Evolutionary conservation across 805 yeast species (phyloP).

Genomic region (Maudiozyma barnettii): DNA sequence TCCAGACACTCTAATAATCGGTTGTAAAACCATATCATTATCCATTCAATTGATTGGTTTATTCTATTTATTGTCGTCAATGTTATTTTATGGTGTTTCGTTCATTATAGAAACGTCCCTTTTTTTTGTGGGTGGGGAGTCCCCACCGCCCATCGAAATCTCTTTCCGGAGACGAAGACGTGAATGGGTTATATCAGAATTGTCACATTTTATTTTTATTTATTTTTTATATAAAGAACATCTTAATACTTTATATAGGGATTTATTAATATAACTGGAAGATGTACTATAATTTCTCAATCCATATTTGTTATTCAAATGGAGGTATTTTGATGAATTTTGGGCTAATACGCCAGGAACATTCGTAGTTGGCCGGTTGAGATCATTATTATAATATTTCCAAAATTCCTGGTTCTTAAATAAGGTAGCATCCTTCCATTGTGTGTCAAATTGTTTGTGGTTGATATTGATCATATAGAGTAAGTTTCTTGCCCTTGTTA

Average conservation of each 20-base stretch:
- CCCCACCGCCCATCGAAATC: too few relatives aligned
- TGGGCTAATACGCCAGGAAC: not conserved
- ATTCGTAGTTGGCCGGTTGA: conserved; percentile 4
- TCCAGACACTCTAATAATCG: too few relatives aligned
- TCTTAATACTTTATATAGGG: not conserved
- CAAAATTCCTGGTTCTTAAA: conserved; percentile 18
- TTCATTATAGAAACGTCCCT: too few relatives aligned
- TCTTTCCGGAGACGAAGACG: too few relatives aligned
- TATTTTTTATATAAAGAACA: not conserved
- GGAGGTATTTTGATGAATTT: not conserved
- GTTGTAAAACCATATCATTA: too few relatives aligned
- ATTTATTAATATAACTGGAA: not conserved
- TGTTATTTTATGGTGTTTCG: too few relatives aligned
- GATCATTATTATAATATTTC: conserved; percentile 24
- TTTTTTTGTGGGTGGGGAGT: too few relatives aligned
- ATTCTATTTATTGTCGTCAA: too few relatives aligned
- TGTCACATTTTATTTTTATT: not conserved
- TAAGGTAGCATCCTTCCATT: not conserved
- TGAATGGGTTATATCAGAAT: not conserved
- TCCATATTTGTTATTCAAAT: not conserved
- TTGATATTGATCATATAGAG: conserved; percentile 25
- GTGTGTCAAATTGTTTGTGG: conserved; percentile 1
- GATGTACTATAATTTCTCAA: not conserved
- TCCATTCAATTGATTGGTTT: too few relatives aligned
- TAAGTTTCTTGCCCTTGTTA: conserved; percentile 48